phyloP scores from a whole-genome alignment of 2,329 filamentous ascomycete species.

The Neocucurbitaria cava region DNA sequence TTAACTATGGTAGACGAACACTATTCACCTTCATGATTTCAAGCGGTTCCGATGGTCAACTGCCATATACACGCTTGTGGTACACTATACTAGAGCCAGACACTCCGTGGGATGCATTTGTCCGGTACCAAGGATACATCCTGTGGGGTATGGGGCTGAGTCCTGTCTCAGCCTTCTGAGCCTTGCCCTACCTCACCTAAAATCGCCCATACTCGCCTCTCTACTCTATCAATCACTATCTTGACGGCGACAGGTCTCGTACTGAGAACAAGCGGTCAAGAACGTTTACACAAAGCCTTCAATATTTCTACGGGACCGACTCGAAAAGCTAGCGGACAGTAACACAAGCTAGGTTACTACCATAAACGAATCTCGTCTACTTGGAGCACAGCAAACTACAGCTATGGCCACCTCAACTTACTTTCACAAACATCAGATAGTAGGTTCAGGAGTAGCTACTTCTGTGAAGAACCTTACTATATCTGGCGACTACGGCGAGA shows the following conservation, averaged over 20 bases:
- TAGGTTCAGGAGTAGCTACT: background rate
- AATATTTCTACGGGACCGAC: background rate
- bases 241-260: background rate
- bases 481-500: background rate
- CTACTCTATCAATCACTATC: background rate
- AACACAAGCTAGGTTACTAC: background rate
- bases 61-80: no score
- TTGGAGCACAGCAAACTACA: background rate
- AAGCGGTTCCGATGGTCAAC: no score
- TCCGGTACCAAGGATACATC: background rate
- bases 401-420: background rate
- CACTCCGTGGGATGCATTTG: no score
- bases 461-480: background rate
- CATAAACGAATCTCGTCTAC: no score
- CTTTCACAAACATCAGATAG: background rate
- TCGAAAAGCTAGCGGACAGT: background rate
- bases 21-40: no score
- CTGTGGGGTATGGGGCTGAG: background rate
- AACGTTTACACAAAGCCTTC: background rate
- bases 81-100: no score
- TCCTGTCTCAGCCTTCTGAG: no score
- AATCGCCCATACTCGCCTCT: background rate
- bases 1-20: no score
- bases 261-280: background rate
- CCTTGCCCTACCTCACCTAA: background rate